Percentiles rank a stretch among this genome's conserved stretches.
These are phyloP conservation scores for Termitomyces sp. DNA, from an alignment of 768 basidiomycete species.

Conservation along the genomic window DNA sequence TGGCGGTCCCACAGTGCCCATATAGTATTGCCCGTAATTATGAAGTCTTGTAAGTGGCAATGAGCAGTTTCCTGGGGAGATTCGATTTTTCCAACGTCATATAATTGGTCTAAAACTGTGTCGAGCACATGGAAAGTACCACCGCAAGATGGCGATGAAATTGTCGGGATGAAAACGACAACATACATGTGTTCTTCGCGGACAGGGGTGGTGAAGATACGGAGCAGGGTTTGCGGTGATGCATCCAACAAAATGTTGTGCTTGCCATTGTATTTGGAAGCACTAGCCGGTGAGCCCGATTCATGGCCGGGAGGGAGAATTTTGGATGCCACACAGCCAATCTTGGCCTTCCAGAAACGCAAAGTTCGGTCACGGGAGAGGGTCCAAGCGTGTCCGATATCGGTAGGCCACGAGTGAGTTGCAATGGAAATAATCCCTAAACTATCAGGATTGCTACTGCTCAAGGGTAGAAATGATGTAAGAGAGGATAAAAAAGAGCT, in stretches of 20 bases:
- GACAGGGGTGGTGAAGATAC: slow-evolving; percentile 48
- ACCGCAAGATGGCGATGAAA: slow-evolving; percentile 59
- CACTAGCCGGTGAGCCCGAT: slow-evolving; percentile 25
- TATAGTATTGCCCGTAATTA: slow-evolving; percentile 50
- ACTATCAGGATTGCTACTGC: slow-evolving; percentile 41
- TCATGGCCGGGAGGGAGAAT: slow-evolving; percentile 39
- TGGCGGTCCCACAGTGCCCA: slow-evolving; percentile 81
- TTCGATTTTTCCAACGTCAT: slow-evolving; percentile 55
- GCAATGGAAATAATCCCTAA: slow-evolving; percentile 70
- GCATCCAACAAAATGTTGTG: slow-evolving; percentile 52
- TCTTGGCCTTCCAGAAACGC: slow-evolving; percentile 78
- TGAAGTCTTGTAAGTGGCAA: slow-evolving; percentile 77
- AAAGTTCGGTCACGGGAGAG: slow-evolving; percentile 85
- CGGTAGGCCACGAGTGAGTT: slow-evolving; percentile 72
- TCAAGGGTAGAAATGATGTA: slow-evolving; percentile 61
- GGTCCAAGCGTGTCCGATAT: slow-evolving; percentile 74
- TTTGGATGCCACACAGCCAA: slow-evolving; percentile 68
- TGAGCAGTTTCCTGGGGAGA: slow-evolving; percentile 59
- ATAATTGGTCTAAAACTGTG: slow-evolving; percentile 53
- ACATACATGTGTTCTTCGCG: slow-evolving; percentile 56
- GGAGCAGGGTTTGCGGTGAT: slow-evolving; percentile 62
- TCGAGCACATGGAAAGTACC: slow-evolving; percentile 76
- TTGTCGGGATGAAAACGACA: slow-evolving; percentile 71
- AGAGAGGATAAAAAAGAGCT: slow-evolving; percentile 64
- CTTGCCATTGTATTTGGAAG: slow-evolving; percentile 19